phyloP scores from a whole-genome alignment of 495 filamentous ascomycete genomes.

The Aspergillus cavernicola region DNA sequence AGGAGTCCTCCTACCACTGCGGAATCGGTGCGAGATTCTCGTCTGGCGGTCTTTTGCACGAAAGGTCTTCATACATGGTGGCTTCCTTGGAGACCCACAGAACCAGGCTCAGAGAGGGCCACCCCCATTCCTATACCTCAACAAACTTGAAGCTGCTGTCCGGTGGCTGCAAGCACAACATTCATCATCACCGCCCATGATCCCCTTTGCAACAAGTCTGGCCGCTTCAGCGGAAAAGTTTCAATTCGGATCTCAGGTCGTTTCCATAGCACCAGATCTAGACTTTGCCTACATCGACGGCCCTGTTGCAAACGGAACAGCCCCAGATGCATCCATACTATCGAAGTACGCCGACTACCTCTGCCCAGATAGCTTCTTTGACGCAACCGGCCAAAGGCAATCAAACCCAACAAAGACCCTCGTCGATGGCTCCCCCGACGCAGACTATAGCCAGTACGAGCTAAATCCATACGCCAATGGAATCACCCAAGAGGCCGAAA shows the following conservation, averaged over 20 bases:
- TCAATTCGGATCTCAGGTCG: constrained; percentile 30
- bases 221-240: constrained; percentile 17
- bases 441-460: constrained; percentile 44
- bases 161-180: constrained; percentile 39
- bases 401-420: constrained; percentile 24
- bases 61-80: constrained; percentile 65
- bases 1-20: constrained; percentile 67
- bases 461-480: constrained; percentile 34
- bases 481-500: constrained; percentile 31
- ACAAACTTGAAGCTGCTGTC: constrained; percentile 36
- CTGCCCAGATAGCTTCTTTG: constrained; percentile 33
- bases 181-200: constrained; percentile 2
- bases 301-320: constrained; percentile 1
- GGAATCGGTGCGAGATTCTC: constrained; percentile 70
- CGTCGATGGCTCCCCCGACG: constrained; percentile 40
- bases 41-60: constrained; percentile 83
- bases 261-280: constrained; percentile 27
- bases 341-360: constrained; percentile 38
- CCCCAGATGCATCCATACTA: constrained; percentile 18
- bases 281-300: constrained; percentile 30
- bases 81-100: constrained; percentile 46
- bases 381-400: constrained; percentile 29
- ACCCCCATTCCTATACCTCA: constrained; percentile 42
- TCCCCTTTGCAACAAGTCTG: background rate
- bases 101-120: constrained; percentile 37